phyloP scores from a whole-genome alignment of 2,329 filamentous ascomycete species.

The Emmonsia crescens region DNA sequence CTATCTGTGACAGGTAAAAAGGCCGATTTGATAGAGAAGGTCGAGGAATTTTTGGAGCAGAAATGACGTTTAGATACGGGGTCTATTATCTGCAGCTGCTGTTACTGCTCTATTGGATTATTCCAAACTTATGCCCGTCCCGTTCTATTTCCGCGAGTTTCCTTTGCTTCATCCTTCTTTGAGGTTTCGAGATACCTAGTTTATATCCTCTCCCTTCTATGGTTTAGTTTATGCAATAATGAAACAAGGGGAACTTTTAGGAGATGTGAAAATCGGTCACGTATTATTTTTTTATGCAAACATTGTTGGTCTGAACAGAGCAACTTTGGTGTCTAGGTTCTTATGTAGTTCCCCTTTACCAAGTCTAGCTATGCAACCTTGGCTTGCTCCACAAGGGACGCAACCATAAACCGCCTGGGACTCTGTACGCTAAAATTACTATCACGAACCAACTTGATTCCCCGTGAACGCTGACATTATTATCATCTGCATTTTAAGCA shows the following conservation, averaged over 20 bases:
- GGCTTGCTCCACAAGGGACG: too few species aligned
- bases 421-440: neutral
- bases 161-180: neutral
- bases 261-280: neutral
- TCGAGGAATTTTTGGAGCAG: conserved; percentile 39
- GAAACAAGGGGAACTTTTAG: neutral
- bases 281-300: neutral
- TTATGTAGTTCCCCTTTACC: neutral
- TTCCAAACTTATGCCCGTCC: neutral
- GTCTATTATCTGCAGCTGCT: neutral
- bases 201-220: too few species aligned
- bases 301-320: too few species aligned
- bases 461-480: neutral
- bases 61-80: conserved; percentile 20
- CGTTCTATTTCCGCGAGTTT: neutral
- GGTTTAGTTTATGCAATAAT: neutral
- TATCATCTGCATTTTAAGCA: neutral
- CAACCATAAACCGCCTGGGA: too few species aligned
- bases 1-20: conserved; percentile 38
- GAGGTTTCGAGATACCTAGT: neutral
- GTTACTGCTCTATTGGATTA: neutral
- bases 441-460: neutral
- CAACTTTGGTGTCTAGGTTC: too few species aligned
- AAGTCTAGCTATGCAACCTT: neutral
- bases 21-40: conserved; percentile 39